Evolutionary conservation across 2,329 filamentous ascomycete species (phyloP).

Genomic region (Drechslera avenae): DNA sequence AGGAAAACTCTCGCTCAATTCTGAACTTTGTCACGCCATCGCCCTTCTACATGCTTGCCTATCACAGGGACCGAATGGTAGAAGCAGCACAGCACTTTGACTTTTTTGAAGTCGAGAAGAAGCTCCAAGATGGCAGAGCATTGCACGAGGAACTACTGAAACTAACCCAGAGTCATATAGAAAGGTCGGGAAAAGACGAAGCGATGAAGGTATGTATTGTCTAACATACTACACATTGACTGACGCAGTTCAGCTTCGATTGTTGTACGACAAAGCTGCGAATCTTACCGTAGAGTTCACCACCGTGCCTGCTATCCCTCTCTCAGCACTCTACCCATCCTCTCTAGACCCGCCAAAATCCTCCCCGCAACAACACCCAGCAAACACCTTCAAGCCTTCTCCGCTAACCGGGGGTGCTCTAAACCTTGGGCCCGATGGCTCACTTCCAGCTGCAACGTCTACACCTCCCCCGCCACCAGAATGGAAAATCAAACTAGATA

Average conservation of each 20-base stretch:
- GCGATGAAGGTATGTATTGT: slow-evolving; percentile 34
- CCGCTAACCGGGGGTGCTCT: slow-evolving; percentile 46
- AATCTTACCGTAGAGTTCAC: slow-evolving; percentile 48
- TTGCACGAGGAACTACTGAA: slow-evolving; percentile 40
- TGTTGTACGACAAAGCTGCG: slow-evolving; percentile 56
- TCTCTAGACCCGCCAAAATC: slow-evolving; percentile 56
- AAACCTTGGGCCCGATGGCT: slow-evolving; percentile 36
- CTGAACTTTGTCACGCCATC: slow-evolving; percentile 60
- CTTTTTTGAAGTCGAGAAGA: slow-evolving; percentile 49
- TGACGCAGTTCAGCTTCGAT: slow-evolving; percentile 53
- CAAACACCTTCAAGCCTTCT: slow-evolving; percentile 38
- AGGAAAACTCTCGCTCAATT: slow-evolving; percentile 52
- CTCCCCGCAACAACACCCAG: slow-evolving; percentile 24
- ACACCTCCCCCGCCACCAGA: slow-evolving; percentile 24
- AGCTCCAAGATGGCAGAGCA: slow-evolving; percentile 42
- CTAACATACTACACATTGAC: neutral
- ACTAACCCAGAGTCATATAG: slow-evolving; percentile 38
- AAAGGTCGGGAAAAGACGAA: slow-evolving; percentile 27
- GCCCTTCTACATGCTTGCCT: slow-evolving; percentile 78
- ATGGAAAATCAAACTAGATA: slow-evolving; percentile 62
- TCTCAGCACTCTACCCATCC: slow-evolving; percentile 63
- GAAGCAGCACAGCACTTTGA: slow-evolving; percentile 58
- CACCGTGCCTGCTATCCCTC: slow-evolving; percentile 48
- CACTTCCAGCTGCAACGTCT: slow-evolving; percentile 31
- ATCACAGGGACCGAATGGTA: slow-evolving; percentile 80